Base-by-base conservation (phyloP, 2,329 filamentous ascomycete species). In the Penicillium palitans region DNA sequence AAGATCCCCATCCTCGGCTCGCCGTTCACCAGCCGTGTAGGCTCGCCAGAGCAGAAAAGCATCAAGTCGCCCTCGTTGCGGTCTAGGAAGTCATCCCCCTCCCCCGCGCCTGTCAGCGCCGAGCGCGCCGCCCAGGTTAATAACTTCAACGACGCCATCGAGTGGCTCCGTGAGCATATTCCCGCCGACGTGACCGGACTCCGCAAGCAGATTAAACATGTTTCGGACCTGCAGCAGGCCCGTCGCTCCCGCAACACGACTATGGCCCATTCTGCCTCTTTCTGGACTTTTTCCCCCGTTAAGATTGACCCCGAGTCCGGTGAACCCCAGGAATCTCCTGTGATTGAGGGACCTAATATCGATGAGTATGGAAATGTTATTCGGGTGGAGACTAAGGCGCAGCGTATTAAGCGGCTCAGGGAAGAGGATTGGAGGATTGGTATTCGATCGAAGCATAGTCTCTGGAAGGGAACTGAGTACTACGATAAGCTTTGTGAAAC, bases 361-460 rank as follows among this genome's bases (percentile, higher is more conserved):
- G 59, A 61, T 41, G 53, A 57, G 37, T 63, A 62, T 47, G 66
- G 65, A 4, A 63, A 66, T 39, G 49, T 62, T 3, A 46, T 61
- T 10, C 45, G 59, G 19, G 68, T 65, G 19, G 76, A 78, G 59
- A 76, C 64, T 5, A 73, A 68, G 57, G 60, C 67, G 51, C 68
- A 73, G 58, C 67, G 72, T 10, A 77, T 77, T 52, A 53, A 51
- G 4, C 68, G 76, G 24, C 58, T 79, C 27, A 70, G 71, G 2
- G 60, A 68, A 3, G 71, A 71, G 13, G 70, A 71, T 13, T 79
- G 76, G 75, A 67, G 63, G 33, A 74, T 78, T 35, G 75, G 77
- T 4, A 58, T 78, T 48, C 70, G 63, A 24, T 69, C 70, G 4
- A 47, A 59, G 21, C 57, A 58, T n/a, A 67, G 71, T 21, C 67